A percentile compares a stretch with the other conserved stretches of the same genome.
Evolutionary conservation across 352 stramenopile genomes (phyloP).

Genomic region (Pythium dissimile): DNA sequence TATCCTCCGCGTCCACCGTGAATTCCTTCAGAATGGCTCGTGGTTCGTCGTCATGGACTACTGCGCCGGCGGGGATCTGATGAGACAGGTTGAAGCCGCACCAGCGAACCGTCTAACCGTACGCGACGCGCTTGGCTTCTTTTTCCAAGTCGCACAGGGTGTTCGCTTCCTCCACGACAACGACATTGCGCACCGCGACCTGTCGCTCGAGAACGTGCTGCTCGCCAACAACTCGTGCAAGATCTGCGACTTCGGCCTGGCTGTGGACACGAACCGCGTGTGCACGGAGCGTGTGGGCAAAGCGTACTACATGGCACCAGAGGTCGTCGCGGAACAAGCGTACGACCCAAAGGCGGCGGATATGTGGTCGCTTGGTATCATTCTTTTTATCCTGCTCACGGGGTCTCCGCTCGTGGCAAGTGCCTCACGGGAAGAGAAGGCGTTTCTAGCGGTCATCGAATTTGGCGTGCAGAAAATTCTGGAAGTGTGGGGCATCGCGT

Average conservation of each 20-base stretch:
- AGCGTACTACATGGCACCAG: slow-evolving; percentile 28
- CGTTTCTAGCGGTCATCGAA: slow-evolving; percentile 32
- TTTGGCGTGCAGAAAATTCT: slow-evolving; percentile 44
- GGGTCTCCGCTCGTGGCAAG: slow-evolving; percentile 30
- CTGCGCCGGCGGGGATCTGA: slow-evolving; percentile 45
- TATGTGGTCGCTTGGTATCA: slow-evolving; percentile 47
- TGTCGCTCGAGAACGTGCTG: slow-evolving; percentile 54
- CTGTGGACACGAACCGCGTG: slow-evolving; percentile 18
- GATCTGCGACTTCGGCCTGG: slow-evolving; percentile 53
- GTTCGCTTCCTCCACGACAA: slow-evolving; percentile 38
- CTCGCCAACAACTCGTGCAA: slow-evolving; percentile 29
- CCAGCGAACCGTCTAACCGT: slow-evolving; percentile 25
- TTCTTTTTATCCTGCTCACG: slow-evolving; percentile 48
- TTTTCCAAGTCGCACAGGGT: slow-evolving; percentile 26
- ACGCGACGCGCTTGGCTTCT: slow-evolving; percentile 22
- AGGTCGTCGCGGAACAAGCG: slow-evolving; percentile 4
- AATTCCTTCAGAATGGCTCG: slow-evolving; percentile 37
- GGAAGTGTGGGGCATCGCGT: slow-evolving; percentile 42
- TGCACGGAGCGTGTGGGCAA: slow-evolving; percentile 22
- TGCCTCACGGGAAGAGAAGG: slow-evolving; percentile 25
- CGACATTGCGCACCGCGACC: slow-evolving; percentile 43
- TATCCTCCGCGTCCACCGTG: slow-evolving; percentile 29
- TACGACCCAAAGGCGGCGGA: slow-evolving; percentile 45
- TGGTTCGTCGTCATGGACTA: slow-evolving; percentile 57
- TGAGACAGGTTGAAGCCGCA: slow-evolving; percentile 23